Base-by-base conservation (phyloP, 176 grass and related monocot genomes). In the Canna indica region DNA sequence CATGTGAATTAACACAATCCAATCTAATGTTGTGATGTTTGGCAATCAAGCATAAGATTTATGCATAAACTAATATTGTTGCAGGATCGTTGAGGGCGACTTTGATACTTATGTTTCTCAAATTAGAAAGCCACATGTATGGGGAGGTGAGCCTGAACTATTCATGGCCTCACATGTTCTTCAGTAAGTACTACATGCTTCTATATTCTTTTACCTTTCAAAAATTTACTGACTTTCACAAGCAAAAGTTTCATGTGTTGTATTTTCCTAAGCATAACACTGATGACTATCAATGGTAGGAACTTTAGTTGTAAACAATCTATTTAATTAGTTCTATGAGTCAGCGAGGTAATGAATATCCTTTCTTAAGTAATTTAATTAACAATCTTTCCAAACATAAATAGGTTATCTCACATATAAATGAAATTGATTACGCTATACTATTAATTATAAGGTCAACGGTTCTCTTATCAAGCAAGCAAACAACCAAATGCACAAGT, bases 131-230 rank as follows among this genome's bases (percentile, higher is more conserved):
- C 84, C 86, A 42, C 85, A 88, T 82, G 85, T 88, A 28, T 93
- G 90, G 90, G 90, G 90, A 42, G 90, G 85, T 42, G 90, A 93
- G 31, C 90, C 90, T 44, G 90, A 93, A 73, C 68, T 93, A 48
- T 93, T 93, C 67, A 88, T 93, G 78, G 90, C 85, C 17, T 93
- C 85, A 41, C 90, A 93, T 77, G 83, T 93, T 81, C 90, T 93
- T 70, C 71, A 86, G 90, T 93, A 73, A 86, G 85, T 85, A 54
- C 28, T 30, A 72, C 26, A 69, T 62, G 42, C n/a, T 29, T 63
- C 3, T 68, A 5, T 56, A 0, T 47, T 48, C 20, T 54, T 41
- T 13, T 35, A 27, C 25, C 24, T 61, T 45, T 44, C 15, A 47
- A 1, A 66, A 20, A 27, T 35, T 31, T 36, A 27, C 13, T 1